Base-by-base conservation (phyloP, 176 grass and related monocot genomes). In the Musa beccarii region DNA sequence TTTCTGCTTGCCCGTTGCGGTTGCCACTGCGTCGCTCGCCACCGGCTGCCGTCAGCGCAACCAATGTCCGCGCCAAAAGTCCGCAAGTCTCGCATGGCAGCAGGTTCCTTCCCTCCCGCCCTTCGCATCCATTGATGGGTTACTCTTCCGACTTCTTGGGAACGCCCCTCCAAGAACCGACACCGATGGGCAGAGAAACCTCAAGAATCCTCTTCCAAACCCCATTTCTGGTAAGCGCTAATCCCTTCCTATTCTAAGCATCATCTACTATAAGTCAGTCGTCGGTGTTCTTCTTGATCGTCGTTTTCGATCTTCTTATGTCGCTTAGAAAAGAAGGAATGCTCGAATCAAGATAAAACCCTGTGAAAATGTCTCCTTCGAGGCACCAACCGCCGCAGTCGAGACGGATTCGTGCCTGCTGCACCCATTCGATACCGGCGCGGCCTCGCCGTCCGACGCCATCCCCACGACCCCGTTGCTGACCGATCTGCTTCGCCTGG, bases 371-470 rank as follows among this genome's bases (percentile, higher is more conserved):
- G 17, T 12, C 10, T 1, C 17, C 43, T 70, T 51, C 15, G 68
- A 51, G 7, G 68, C 29, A 20, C 68, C 29, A 2, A 11, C 43
- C 29, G 21, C 16, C 8, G 11, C 51, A 19, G 8, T 3, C 17
- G 68, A 70, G 13, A 70, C 49, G 51, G 68, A 70, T 2, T 70
- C 15, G 16, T 70, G 29, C 68, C 51, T 70, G 43, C 68, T 70
- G 2, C 34, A 10, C 43, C 43, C 68, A 19, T 70, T 49, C 43
- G 43, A 20, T 51, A 50, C 8, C 17, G 16, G 8, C 68, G 29
- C 68, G 1, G 43, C 68, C 19, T 51, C 43, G 7, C 20, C 68
- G 9, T 70, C 16, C 68, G 4, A 21, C 14, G 29, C 68, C 34
- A n/a, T 51, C 34, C 9, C 67, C 68, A 15, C 68, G n/a, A 70